phyloP scores from a whole-genome alignment of 2,329 filamentous ascomycete genomes.

The Ophiosphaerella korrae region DNA sequence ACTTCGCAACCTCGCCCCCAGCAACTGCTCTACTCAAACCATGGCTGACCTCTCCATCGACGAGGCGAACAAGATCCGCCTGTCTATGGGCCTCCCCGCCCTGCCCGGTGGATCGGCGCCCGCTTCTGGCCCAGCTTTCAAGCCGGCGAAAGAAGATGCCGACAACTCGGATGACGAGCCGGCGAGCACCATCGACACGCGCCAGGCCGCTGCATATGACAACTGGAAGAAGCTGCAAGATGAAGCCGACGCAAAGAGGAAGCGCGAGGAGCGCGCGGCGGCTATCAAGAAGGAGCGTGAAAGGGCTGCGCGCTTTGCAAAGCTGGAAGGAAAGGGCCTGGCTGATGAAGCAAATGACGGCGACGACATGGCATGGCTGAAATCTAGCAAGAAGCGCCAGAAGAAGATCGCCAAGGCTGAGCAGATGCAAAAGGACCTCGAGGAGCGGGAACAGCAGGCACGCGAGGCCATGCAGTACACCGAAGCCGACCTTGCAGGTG shows the following conservation, averaged over 20 bases:
- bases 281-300: constrained; percentile 89
- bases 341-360: constrained; percentile 74
- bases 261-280: constrained; percentile 78
- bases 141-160: constrained; percentile 56
- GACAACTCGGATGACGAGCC: constrained; percentile 67
- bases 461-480: constrained; percentile 73
- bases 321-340: constrained; percentile 81
- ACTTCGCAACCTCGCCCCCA: constrained; percentile 3
- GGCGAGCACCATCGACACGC: constrained; percentile 82
- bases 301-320: constrained; percentile 73
- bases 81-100: constrained; percentile 87
- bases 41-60: constrained; percentile 64
- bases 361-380: constrained; percentile 85
- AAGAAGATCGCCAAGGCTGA: constrained; percentile 82
- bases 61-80: constrained; percentile 90
- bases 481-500: constrained; percentile 81
- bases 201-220: constrained; percentile 72
- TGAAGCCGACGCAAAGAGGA: constrained; percentile 73
- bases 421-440: constrained; percentile 74
- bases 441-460: constrained; percentile 69
- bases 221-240: constrained; percentile 75
- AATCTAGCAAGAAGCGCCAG: constrained; percentile 88
- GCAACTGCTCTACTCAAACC: constrained; percentile 11
- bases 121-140: constrained; percentile 63
- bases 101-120: constrained; percentile 73